phyloP scores from a whole-genome alignment of 2,329 filamentous ascomycete species.

The Hymenoscyphus albidus region DNA sequence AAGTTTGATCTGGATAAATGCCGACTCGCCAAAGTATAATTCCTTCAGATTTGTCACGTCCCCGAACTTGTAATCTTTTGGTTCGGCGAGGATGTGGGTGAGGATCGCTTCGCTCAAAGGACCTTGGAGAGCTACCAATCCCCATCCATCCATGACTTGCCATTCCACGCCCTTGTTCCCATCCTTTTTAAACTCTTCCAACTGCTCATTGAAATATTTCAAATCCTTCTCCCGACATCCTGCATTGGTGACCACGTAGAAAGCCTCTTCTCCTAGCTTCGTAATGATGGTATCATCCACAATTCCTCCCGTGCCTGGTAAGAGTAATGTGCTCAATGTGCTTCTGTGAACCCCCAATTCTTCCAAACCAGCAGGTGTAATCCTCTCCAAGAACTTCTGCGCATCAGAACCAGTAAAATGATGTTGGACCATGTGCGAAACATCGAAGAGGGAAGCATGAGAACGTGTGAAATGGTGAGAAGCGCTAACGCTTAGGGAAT shows the following conservation, averaged over 20 bases:
- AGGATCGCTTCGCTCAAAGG: conserved; percentile 72
- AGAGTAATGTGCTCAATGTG: conserved; percentile 80
- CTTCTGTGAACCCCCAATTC: conserved; percentile 64
- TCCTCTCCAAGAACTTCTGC: conserved; percentile 72
- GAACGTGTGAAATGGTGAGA: conserved; percentile 88
- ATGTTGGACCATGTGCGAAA: conserved; percentile 95
- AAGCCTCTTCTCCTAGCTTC: conserved; percentile 66
- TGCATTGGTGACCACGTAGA: conserved; percentile 95
- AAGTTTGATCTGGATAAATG: conserved; percentile 61
- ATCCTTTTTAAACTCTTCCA: conserved; percentile 55
- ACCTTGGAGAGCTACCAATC: conserved; percentile 85
- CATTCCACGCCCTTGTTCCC: conserved; percentile 59
- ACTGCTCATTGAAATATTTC: conserved; percentile 67
- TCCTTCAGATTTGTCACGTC: conserved; percentile 48
- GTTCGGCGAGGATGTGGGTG: conserved; percentile 53
- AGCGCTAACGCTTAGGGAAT: conserved; percentile 69
- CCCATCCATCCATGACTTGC: conserved; percentile 67
- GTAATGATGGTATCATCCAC: conserved; percentile 93
- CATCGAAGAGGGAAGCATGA: conserved; percentile 90
- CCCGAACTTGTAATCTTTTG: conserved; percentile 34
- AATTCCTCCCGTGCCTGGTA: conserved; percentile 79
- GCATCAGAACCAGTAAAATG: conserved; percentile 77
- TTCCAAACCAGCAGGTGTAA: conserved; percentile 74
- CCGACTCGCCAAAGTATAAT: conserved; percentile 78
- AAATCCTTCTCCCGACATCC: conserved; percentile 87